These are phyloP conservation scores for Lentinula sp. DNA, from an alignment of 768 basidiomycete species.

Conservation along the genomic window DNA sequence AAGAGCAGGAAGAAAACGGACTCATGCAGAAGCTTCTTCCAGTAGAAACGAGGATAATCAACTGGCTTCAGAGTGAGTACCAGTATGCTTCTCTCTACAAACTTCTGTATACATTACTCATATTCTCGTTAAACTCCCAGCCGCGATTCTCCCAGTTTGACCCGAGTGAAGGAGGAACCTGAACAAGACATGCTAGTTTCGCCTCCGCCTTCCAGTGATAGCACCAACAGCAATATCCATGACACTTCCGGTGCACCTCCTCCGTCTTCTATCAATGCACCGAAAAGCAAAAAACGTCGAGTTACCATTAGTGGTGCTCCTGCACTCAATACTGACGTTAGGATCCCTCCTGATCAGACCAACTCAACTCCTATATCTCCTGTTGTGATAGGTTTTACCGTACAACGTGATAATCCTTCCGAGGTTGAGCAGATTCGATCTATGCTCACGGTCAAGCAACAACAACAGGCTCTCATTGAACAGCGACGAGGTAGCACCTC, in stretches of 20 bases:
- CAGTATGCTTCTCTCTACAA: neutral
- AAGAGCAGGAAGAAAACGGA: slow-evolving; percentile 36
- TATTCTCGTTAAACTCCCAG: slow-evolving; percentile 18
- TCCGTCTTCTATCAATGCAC: slow-evolving; percentile 35
- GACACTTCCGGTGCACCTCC: slow-evolving; percentile 28
- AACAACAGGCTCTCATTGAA: slow-evolving; percentile 66
- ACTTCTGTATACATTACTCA: slow-evolving; percentile 13
- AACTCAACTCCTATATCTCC: slow-evolving; percentile 59
- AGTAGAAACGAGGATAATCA: slow-evolving; percentile 28
- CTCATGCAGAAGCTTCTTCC: slow-evolving; percentile 32
- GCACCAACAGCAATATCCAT: slow-evolving; percentile 15
- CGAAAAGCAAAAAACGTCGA: slow-evolving; percentile 59
- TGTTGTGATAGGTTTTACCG: slow-evolving; percentile 55
- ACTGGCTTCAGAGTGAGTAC: slow-evolving; percentile 42
- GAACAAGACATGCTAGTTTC: slow-evolving; percentile 42
- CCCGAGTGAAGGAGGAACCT: slow-evolving; percentile 60
- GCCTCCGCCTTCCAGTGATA: slow-evolving; percentile 20
- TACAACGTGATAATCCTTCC: slow-evolving; percentile 51
- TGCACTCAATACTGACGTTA: slow-evolving; percentile 45
- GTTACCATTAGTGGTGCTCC: slow-evolving; percentile 64
- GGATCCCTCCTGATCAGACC: slow-evolving; percentile 33
- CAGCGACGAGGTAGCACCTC: slow-evolving; percentile 60
- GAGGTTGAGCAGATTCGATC: slow-evolving; percentile 60
- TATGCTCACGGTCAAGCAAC: slow-evolving; percentile 59
- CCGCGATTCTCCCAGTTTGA: slow-evolving; percentile 37